Base-by-base conservation (phyloP, 768 basidiomycete genomes). In the Peribolospora baueri region DNA sequence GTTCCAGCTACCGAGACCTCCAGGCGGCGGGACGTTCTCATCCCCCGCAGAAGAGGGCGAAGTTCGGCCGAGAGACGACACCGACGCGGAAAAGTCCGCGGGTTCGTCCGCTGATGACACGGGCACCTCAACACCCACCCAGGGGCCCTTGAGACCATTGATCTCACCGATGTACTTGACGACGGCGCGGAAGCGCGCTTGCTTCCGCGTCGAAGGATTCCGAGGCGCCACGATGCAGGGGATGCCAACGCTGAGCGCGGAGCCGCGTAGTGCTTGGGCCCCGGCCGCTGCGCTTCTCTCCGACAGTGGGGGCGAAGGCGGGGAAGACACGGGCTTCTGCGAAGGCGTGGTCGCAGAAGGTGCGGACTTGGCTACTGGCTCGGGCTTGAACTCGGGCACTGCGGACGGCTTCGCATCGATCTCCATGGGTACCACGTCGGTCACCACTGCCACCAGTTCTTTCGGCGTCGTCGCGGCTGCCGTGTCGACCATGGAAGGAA, bases 201-300 rank as follows among this genome's bases (percentile, higher is more conserved):
- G 75, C 64, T 83, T 82, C 46, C 79, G 54, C 1, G 55, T 48
- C 14, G 46, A 42, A 7, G 6, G 7, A 0, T 25, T 25, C 4
- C 43, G 43, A 13, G 61, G 81, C 3, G 82, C 76, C 59, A 88
- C 81, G 65, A 88, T 85, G 68, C 86, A 88, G 0, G 86, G 84
- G 42, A 88, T 88, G 7, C 85, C 85, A 38, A 87, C 78, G 42
- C 83, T 80, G 42, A 90, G 75, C 8, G 78, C 82, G 3, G 79
- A 77, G 1, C 85, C 84, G 0, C 61, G 61, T 5, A 58, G 55
- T 50, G 56, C 42, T 47, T 38, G 52, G 46, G 10, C 38, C 48
- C 40, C 8, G 13, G 3, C 6, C 41, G 14, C 8, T 36, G 10
- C 10, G 36, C 9, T 43, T 46, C 40, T 51, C 3, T 36, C 25